Evolutionary conservation across 2,329 filamentous ascomycete species (phyloP).

Genomic region (Fusarium sp.): DNA sequence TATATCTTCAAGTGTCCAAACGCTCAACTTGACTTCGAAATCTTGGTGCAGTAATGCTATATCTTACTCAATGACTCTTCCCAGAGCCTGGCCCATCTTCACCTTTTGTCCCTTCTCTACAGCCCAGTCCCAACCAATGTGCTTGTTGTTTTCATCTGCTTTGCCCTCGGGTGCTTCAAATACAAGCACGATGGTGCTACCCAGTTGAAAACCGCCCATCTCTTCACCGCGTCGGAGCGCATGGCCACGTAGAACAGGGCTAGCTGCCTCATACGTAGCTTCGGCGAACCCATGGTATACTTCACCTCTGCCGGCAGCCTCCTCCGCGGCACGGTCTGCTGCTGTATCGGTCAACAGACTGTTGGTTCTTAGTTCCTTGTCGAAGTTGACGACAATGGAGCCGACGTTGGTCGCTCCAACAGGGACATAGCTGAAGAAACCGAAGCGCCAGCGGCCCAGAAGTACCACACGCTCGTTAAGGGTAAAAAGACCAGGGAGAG

Average conservation of each 20-base stretch:
- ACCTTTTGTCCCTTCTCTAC: conserved; percentile 89
- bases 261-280: conserved; percentile 86
- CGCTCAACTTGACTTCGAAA: conserved; percentile 20
- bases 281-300: conserved; percentile 92
- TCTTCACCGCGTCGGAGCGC: conserved; percentile 90
- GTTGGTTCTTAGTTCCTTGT: conserved; percentile 93
- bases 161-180: conserved; percentile 88
- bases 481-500: conserved; percentile 92
- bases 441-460: conserved; percentile 93
- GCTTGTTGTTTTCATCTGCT: conserved; percentile 63
- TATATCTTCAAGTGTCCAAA: conserved; percentile 28
- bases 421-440: conserved; percentile 96
- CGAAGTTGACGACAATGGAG: conserved; percentile 97
- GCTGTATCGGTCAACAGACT: conserved; percentile 91
- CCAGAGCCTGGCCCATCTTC: conserved; percentile 89
- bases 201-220: conserved; percentile 97
- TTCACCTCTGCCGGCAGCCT: conserved; percentile 81
- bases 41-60: conserved; percentile 22
- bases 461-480: conserved; percentile 96
- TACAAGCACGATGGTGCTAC: conserved; percentile 93
- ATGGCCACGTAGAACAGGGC: conserved; percentile 82
- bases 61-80: conserved; percentile 72
- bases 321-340: conserved; percentile 86
- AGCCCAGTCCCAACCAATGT: conserved; percentile 84
- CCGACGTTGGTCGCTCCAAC: conserved; percentile 98